Conservation (phyloP, 2,329 filamentous ascomycete species). For the Nothophoma quercina region DNA sequence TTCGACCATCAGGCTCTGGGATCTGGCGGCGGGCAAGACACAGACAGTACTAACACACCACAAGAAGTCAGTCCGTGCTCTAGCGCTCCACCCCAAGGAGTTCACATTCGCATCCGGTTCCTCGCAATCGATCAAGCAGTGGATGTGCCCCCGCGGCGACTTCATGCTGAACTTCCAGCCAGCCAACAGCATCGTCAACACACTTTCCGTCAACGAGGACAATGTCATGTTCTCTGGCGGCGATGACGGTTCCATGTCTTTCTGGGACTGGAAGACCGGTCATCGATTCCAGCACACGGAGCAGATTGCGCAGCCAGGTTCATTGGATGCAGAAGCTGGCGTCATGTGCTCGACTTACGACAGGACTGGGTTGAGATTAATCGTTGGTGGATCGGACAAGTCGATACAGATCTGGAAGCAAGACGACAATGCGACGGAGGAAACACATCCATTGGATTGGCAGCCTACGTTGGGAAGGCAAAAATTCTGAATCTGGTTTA, state of each 20-base stretch:
- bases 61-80: conserved; percentile 91
- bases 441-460: conserved; percentile 93
- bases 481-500: conserved; percentile 61
- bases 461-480: conserved; percentile 79
- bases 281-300: conserved; percentile 90
- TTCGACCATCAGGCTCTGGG: conserved; percentile 72
- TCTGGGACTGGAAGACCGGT: conserved; percentile 99
- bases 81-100: conserved; percentile 86
- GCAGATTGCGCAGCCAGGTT: conserved; percentile 91
- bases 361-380: conserved; percentile 83
- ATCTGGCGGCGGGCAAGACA: conserved; percentile 92
- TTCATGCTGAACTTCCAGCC: conserved; percentile 99
- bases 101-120: conserved; percentile 96
- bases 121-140: conserved; percentile 96
- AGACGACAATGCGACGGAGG: conserved; percentile 87
- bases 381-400: conserved; percentile 96
- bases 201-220: conserved; percentile 89
- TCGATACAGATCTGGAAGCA: conserved; percentile 93
- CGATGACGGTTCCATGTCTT: conserved; percentile 94
- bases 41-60: conserved; percentile 97
- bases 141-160: conserved; percentile 96
- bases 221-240: conserved; percentile 94
- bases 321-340: conserved; percentile 90
- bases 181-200: conserved; percentile 96
- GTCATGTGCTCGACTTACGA: conserved; percentile 96